Evolutionary conservation across 2,329 filamentous ascomycete species (phyloP).

Genomic region (Fusarium albosuccineum): DNA sequence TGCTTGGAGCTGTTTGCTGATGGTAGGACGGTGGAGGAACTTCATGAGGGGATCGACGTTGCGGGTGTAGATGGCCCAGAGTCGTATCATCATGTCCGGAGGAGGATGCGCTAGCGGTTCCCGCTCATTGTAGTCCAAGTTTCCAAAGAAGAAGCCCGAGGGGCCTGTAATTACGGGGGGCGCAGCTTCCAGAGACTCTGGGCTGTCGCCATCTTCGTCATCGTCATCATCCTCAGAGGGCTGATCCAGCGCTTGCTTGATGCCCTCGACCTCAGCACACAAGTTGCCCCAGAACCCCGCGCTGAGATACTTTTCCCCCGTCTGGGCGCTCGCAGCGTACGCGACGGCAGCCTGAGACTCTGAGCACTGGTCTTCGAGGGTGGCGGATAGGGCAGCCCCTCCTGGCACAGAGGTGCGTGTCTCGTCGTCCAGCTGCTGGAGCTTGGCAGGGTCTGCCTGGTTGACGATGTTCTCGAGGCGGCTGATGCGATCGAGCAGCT

Average conservation of each 20-base stretch:
- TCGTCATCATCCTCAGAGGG: slow-evolving; percentile 56
- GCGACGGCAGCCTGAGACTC: slow-evolving; percentile 25
- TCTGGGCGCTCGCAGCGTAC: slow-evolving; percentile 39
- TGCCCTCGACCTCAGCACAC: slow-evolving; percentile 59
- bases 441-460: slow-evolving; percentile 53
- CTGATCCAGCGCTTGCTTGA: slow-evolving; percentile 59
- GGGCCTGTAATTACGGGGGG: slow-evolving; percentile 38
- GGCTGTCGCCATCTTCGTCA: slow-evolving; percentile 50
- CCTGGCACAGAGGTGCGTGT: slow-evolving; percentile 2
- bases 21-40: slow-evolving; percentile 59
- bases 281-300: slow-evolving; percentile 60
- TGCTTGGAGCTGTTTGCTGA: slow-evolving; percentile 45
- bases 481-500: slow-evolving; percentile 59
- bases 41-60: slow-evolving; percentile 61
- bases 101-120: slow-evolving; percentile 51
- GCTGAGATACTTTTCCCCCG: slow-evolving; percentile 54
- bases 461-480: slow-evolving; percentile 62
- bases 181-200: slow-evolving; percentile 44
- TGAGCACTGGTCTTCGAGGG: slow-evolving; percentile 31
- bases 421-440: slow-evolving; percentile 44
- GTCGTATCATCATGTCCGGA: slow-evolving; percentile 53
- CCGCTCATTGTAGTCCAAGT: slow-evolving; percentile 39
- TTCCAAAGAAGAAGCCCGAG: slow-evolving; percentile 48
- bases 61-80: slow-evolving; percentile 53
- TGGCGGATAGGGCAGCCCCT: slow-evolving; percentile 12